Base-by-base conservation (phyloP, 352 stramenopile genomes). In the Phytophthora nicotianae region DNA sequence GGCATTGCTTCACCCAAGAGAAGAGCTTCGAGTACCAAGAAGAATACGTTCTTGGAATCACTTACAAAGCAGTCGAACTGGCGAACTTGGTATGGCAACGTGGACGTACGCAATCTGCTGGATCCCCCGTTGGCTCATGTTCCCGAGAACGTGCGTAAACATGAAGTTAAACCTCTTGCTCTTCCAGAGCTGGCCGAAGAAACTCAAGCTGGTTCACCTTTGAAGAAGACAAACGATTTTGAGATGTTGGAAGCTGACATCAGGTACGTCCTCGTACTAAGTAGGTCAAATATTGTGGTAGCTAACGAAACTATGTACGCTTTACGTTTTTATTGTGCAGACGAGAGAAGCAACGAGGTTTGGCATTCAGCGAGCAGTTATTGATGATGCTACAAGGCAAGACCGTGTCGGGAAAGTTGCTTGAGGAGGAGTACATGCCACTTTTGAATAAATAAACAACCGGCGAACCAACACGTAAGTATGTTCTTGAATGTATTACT, bases 361-460 rank as follows among this genome's bases (percentile, higher is more conserved):
- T 58, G 3, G 72, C 64, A 3, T 91, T 91, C 37, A 65, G 79
- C 32, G 51, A 79, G 23, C 69, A 86, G 50, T 65, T 91, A 21
- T 51, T 91, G 40, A 67, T 68, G 60, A 79, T 83, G 65, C 70
- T 91, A 17, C 82, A 85, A 50, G 76, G 79, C 46, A 80, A 79
- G 57, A 83, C 77, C 8, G 57, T 83, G 42, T 83, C 79, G 16
- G 79, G 79, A 5, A 81, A 77, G 41, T 56, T 65, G 6, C 56
- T 89, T 3, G 61, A 74, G 17, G 79, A 85, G 29, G 76, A 88
- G 40, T 88, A 82, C 55, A 52, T 37, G n/a, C 27, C 55, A 2
- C 27, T 72, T 17, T 47, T 80, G 45, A 49, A 67, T 6, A 29
- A 62, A 51, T 51, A 46, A 56, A 23, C 26, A 29, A 52, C 9